phyloP scores from a whole-genome alignment of 2,329 filamentous ascomycete species.

The Colletotrichum sp. region DNA sequence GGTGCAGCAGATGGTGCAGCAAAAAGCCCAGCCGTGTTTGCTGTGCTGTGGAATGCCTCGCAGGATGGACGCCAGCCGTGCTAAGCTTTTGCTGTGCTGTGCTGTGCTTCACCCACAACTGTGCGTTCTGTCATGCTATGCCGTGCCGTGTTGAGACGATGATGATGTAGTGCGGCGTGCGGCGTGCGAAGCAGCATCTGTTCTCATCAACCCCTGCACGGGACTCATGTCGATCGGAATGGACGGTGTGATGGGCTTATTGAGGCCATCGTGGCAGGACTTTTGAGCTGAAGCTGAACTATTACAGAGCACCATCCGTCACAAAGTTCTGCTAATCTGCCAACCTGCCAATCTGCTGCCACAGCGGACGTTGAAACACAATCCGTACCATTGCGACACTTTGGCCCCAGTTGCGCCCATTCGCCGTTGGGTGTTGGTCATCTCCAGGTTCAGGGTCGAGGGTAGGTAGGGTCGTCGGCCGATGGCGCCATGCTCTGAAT shows the following conservation, averaged over 20 bases:
- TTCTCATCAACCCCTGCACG: neutral
- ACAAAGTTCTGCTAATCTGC: neutral
- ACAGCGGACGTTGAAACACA: constrained; percentile 1
- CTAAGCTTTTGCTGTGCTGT: neutral
- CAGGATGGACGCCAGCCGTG: neutral
- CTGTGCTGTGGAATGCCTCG: neutral
- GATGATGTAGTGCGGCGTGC: neutral
- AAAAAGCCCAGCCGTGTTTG: neutral
- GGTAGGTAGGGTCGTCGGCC: neutral
- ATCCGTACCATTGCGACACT: neutral
- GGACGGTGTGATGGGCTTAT: neutral
- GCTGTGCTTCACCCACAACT: neutral
- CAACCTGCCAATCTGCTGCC: neutral
- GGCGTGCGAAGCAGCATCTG: neutral
- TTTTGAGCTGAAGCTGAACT: neutral
- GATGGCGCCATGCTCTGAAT: neutral
- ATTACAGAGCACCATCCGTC: too few species aligned
- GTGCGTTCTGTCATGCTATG: neutral
- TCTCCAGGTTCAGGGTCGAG: neutral
- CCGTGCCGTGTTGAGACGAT: neutral
- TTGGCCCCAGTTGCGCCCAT: neutral
- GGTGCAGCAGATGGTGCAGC: neutral
- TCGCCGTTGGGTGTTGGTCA: neutral
- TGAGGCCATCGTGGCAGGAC: neutral
- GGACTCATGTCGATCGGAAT: neutral